A percentile compares a stretch with the other conserved stretches of the same genome.
These are phyloP conservation scores for Vaccinium macrocarpon DNA, from an alignment of 148 eudicot species.

Conservation along the genomic window DNA sequence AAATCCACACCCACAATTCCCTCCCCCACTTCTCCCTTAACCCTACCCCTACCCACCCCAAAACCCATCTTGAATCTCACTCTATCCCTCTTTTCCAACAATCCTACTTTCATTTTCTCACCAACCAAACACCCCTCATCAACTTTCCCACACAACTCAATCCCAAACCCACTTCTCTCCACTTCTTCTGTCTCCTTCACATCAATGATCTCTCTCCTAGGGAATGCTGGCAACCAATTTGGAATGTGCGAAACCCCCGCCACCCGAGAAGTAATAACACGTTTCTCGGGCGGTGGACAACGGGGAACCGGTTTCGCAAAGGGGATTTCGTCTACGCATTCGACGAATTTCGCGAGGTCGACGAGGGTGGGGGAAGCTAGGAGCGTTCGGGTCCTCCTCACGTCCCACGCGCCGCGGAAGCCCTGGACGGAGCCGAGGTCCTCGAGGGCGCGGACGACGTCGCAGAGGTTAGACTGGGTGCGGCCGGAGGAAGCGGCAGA, in stretches of 20 bases:
- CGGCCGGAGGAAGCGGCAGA: conserved; percentile 41
- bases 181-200: conserved; percentile 16
- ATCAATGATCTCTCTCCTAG: conserved; percentile 8
- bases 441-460: conserved; percentile 52
- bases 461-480: conserved; percentile 44
- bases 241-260: conserved; percentile 37
- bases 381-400: background rate
- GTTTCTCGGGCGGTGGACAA: background rate
- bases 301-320: conserved; percentile 41
- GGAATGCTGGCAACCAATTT: conserved; percentile 66
- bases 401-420: conserved; percentile 33
- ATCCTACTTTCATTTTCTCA: conserved; percentile 16
- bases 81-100: conserved; percentile 38
- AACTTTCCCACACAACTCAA: background rate
- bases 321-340: conserved; percentile 35
- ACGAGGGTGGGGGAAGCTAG: conserved; percentile 22
- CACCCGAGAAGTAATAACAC: background rate
- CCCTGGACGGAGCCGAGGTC: conserved; percentile 39
- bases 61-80: conserved; percentile 41
- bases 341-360: conserved; percentile 35
- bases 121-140: conserved; percentile 1
- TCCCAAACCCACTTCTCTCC: conserved; percentile 5
- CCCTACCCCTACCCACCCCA: background rate
- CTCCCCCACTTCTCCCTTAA: background rate
- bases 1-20: conserved; percentile 24